phyloP scores from a whole-genome alignment of 768 basidiomycete species.

The Bullera alba region DNA sequence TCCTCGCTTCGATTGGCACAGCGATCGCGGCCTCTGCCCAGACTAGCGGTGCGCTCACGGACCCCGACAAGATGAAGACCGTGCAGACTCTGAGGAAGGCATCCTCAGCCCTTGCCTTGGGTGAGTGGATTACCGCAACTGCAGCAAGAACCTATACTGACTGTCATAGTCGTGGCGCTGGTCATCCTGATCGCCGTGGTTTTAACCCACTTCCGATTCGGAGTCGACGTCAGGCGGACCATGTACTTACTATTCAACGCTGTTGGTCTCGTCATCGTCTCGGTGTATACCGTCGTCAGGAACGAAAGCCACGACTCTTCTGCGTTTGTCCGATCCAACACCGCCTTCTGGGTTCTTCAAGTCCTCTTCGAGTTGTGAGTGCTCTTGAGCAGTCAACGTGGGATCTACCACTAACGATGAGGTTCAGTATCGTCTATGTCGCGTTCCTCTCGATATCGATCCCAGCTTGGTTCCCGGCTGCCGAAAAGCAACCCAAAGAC shows the following conservation, averaged over 20 bases:
- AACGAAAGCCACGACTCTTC: background rate
- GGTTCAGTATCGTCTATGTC: slow-evolving; percentile 7
- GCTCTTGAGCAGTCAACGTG: too few relatives aligned
- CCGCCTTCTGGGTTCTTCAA: slow-evolving; percentile 15
- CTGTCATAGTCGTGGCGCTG: slow-evolving; percentile 1
- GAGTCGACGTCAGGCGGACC: background rate
- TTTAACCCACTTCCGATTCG: slow-evolving; percentile 7
- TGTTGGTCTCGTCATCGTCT: slow-evolving; percentile 3
- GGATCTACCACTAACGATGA: too few relatives aligned
- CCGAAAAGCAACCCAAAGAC: background rate
- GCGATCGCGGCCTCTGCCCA: slow-evolving; percentile 8
- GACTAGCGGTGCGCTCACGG: slow-evolving; percentile 5
- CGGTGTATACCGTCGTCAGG: slow-evolving; percentile 6
- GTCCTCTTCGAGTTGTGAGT: slow-evolving; percentile 18
- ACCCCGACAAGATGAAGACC: slow-evolving; percentile 3
- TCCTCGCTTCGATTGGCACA: slow-evolving; percentile 13
- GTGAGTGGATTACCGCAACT: background rate
- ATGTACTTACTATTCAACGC: slow-evolving; percentile 1
- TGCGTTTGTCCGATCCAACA: background rate
- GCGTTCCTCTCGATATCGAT: slow-evolving; percentile 8
- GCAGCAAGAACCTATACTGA: background rate
- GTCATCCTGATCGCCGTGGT: slow-evolving; percentile 5
- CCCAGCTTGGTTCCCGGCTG: slow-evolving; percentile 1
- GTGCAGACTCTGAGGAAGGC: slow-evolving; percentile 11
- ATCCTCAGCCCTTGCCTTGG: slow-evolving; percentile 11